A percentile compares a stretch with the other conserved stretches of the same genome.
These are phyloP conservation scores for Sarocladium kiliense DNA, from an alignment of 2,329 filamentous ascomycete genomes.

Conservation along the genomic window DNA sequence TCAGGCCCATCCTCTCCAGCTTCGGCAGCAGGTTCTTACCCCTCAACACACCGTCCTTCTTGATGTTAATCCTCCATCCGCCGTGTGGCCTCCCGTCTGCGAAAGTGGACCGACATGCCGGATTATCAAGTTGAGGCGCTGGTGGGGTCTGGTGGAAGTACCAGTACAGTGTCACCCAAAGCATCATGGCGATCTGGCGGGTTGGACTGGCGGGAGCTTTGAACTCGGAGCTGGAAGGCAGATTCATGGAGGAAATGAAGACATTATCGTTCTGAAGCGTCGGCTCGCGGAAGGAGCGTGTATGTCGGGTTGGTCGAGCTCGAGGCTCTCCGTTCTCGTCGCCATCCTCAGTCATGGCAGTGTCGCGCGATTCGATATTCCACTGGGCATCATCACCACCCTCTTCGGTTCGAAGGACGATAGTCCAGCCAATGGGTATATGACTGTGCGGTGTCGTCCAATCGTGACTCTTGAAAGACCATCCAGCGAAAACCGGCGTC, in stretches of 20 bases:
- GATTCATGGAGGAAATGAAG: constrained; percentile 89
- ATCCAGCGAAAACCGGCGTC: constrained; percentile 82
- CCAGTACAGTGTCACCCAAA: constrained; percentile 93
- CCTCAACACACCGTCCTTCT: constrained; percentile 81
- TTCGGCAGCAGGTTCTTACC: constrained; percentile 80
- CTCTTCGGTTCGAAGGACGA: constrained; percentile 71
- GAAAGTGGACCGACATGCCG: constrained; percentile 61
- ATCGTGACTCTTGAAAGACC: constrained; percentile 83
- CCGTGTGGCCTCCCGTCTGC: constrained; percentile 68
- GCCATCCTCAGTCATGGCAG: constrained; percentile 16
- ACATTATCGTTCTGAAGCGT: constrained; percentile 75
- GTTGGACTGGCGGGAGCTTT: constrained; percentile 76
- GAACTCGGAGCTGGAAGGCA: constrained; percentile 74
- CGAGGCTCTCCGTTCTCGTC: constrained; percentile 21
- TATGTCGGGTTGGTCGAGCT: constrained; percentile 16
- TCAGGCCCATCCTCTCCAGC: constrained; percentile 87
- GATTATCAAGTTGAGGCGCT: constrained; percentile 54
- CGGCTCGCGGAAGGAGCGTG: constrained; percentile 56
- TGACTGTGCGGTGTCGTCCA: constrained; percentile 62
- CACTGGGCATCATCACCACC: constrained; percentile 10
- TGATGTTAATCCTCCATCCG: constrained; percentile 83
- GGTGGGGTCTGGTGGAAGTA: constrained; percentile 90
- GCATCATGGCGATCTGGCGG: constrained; percentile 90
- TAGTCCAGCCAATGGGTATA: constrained; percentile 85
- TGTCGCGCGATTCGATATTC: neutral